Evolutionary conservation across 768 basidiomycete species (phyloP), one percentile per base, ranked within the genome.

Genomic region (Tricholoma saponaceum): DNA sequence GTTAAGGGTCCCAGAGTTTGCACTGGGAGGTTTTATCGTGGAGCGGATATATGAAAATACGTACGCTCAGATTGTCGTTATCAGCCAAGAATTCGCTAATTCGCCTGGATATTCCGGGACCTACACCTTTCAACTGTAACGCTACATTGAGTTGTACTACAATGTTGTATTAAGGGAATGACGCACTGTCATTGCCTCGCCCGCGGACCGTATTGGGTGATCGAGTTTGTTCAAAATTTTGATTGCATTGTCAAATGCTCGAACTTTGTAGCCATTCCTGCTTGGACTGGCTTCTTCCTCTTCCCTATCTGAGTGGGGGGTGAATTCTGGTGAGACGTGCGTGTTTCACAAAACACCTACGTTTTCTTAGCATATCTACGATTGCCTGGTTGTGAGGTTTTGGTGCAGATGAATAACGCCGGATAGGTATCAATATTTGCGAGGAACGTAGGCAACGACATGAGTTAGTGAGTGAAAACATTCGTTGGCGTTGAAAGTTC

Each of bases 191-290:
- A 41, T 30, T 26, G 53, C 53, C 39, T 83, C 79, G 33, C 70
- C 70, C 33, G 71, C 76, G 6, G 79, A 75, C 43, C 65, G 71
- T 53, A 84, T 73, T 51, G 79, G 78, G 56, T 73, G 66, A 16
- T 78, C 66, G 2, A 82, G 61, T 37, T 69, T 61, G 26, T 68
- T 60, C 44, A 85, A 72, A 28, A 68, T 69, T 7, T 67, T 69
- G 54, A 85, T 81, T 3, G 83, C 83, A 56, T 68, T 74, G 44
- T 70, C 68, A 60, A 80, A 84, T 20, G 83, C 80, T 54, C 75
- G 73, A 16, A 83, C 67, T 70, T 81, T 83, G 71, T 74, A 83
- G 4, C 58, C 58, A 58, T 83, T 84, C n/a, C 70, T 56, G 13
- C 57, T 56, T 16, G 63, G 56, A 12, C 70, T 71, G 6, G 61